A percentile compares a stretch with the other conserved stretches of the same genome.
Conservation (phyloP, 306 rosid genomes). For the Oemleria cerasiformis region DNA sequence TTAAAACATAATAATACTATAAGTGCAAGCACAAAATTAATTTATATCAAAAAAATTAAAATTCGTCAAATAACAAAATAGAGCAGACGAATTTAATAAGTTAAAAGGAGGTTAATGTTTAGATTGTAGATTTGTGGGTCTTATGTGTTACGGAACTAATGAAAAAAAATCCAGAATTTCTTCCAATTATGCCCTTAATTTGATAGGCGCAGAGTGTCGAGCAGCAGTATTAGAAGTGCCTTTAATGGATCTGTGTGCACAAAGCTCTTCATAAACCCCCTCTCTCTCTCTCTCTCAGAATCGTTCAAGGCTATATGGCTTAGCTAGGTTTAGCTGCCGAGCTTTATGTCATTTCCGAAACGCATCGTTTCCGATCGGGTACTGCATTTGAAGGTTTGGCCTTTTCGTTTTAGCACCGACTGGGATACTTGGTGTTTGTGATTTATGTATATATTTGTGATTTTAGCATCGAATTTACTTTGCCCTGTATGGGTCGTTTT, state of each 20-base stretch:
- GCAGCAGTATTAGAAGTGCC: constrained; percentile 21
- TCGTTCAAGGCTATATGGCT: background rate
- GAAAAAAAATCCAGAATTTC: too few relatives aligned
- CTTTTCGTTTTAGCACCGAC: background rate
- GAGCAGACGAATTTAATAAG: too few relatives aligned
- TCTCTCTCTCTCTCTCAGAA: background rate
- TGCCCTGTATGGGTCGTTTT: background rate
- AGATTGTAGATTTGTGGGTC: too few relatives aligned
- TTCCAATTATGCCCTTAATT: too few relatives aligned
- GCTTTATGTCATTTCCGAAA: constrained; percentile 36
- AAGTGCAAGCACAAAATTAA: too few relatives aligned
- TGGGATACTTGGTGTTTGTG: background rate
- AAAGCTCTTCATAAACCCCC: constrained; percentile 8
- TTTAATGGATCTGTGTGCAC: constrained; percentile 51
- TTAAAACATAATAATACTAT: too few relatives aligned
- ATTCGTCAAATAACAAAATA: too few relatives aligned
- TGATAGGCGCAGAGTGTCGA: too few relatives aligned
- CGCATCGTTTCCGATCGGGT: constrained; percentile 33
- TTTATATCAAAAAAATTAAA: too few relatives aligned
- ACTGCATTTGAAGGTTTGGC: constrained; percentile 77
- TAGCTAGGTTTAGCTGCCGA: constrained; percentile 2
- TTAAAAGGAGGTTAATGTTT: too few relatives aligned
- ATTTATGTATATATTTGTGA: background rate
- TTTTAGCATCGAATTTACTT: background rate
- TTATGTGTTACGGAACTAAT: too few relatives aligned